These are phyloP conservation scores for Phyllosticta citriasiana DNA, from an alignment of 2,329 filamentous ascomycete species.

Conservation along the genomic window DNA sequence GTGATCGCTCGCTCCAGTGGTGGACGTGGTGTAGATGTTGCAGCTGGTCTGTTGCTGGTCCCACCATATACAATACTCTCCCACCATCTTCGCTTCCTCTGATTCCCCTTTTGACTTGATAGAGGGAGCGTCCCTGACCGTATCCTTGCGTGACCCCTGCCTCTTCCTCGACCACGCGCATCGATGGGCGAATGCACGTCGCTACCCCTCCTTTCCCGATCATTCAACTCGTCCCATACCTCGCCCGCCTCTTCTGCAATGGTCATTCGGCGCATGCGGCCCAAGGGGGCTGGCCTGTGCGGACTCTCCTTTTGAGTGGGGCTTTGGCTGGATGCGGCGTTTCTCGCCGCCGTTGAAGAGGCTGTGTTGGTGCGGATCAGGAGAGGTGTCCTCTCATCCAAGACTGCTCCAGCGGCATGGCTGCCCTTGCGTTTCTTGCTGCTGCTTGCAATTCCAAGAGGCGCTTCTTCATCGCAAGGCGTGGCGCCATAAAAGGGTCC, in stretches of 20 bases:
- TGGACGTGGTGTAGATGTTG: not conserved
- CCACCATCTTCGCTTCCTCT: constrained; percentile 6
- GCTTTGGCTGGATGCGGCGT: not conserved
- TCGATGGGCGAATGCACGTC: not conserved
- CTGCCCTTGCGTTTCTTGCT: constrained; percentile 5
- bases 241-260: constrained; percentile 62
- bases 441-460: constrained; percentile 5
- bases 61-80: not conserved
- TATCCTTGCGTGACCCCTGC: not conserved
- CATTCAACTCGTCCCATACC: constrained; percentile 82
- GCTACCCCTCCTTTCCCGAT: constrained; percentile 42
- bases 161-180: constrained; percentile 1
- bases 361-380: constrained; percentile 25
- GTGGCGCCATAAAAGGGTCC: constrained; percentile 11
- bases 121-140: constrained; percentile 1
- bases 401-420: constrained; percentile 14
- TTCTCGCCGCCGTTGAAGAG: constrained; percentile 12
- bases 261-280: constrained; percentile 29
- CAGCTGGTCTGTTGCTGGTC: not conserved
- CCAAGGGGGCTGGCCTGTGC: not conserved
- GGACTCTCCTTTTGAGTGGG: not conserved
- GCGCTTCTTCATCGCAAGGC: constrained; percentile 7
- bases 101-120: not conserved
- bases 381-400: constrained; percentile 26
- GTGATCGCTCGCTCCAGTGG: not conserved